A percentile compares a stretch with the other conserved stretches of the same genome.
Evolutionary conservation across 768 basidiomycete species (phyloP).

Genomic region (Mycena leptocephala): DNA sequence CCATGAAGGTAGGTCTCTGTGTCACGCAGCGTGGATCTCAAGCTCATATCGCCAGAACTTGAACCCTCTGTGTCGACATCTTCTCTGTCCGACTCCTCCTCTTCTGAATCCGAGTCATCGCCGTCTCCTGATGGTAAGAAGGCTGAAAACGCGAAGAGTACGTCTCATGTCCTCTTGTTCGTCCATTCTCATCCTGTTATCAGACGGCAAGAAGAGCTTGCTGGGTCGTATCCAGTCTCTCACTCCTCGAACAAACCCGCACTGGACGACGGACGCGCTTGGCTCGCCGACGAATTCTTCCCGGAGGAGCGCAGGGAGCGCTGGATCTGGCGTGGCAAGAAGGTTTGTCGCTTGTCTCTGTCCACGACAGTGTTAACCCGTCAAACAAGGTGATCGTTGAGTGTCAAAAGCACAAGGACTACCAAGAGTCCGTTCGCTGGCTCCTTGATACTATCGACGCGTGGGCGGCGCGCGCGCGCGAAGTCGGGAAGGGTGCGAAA

Average conservation of each 20-base stretch:
- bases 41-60: too few relatives aligned
- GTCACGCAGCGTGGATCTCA: neutral
- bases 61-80: conserved; percentile 10
- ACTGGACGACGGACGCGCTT: too few relatives aligned
- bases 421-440: too few relatives aligned
- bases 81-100: conserved; percentile 16
- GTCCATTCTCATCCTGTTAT: too few relatives aligned
- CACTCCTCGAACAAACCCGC: too few relatives aligned
- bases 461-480: too few relatives aligned
- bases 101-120: neutral
- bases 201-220: too few relatives aligned
- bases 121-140: conserved; percentile 44
- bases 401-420: conserved; percentile 93
- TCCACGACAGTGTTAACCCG: neutral
- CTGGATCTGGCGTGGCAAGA: conserved; percentile 93
- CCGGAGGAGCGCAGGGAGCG: too few relatives aligned
- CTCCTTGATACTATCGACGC: too few relatives aligned
- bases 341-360: conserved; percentile 62
- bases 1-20: conserved; percentile 60
- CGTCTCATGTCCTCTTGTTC: neutral
- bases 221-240: too few relatives aligned
- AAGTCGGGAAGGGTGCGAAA: too few relatives aligned
- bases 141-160: neutral
- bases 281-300: too few relatives aligned
- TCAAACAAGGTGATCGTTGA: conserved; percentile 81